Evolutionary conservation across 2,329 filamentous ascomycete species (phyloP).

Genomic region (Didymellaceae sp.): DNA sequence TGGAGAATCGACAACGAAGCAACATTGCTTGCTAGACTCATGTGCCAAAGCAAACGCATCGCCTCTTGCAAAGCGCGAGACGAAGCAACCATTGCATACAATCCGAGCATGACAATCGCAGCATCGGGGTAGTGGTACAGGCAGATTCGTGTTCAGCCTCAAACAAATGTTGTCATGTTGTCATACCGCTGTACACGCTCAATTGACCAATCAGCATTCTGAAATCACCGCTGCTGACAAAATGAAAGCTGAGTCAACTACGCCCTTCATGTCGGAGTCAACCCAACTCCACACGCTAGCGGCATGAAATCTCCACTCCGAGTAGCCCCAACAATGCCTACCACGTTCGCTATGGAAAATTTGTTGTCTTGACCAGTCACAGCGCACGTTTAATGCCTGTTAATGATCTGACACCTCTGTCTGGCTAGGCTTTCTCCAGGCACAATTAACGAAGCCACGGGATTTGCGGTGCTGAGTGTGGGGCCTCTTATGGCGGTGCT

Average conservation of each 20-base stretch:
- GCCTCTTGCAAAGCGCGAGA: too few relatives aligned
- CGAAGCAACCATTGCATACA: too few relatives aligned
- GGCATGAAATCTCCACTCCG: slow-evolving; percentile 6
- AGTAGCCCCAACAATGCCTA: neutral
- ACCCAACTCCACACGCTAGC: slow-evolving; percentile 5
- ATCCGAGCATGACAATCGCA: too few relatives aligned
- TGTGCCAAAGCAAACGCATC: too few relatives aligned
- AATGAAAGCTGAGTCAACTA: slow-evolving; percentile 8
- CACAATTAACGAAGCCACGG: slow-evolving; percentile 1
- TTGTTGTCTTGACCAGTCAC: slow-evolving; percentile 1
- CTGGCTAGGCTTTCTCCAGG: slow-evolving; percentile 1
- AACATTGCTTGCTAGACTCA: too few relatives aligned
- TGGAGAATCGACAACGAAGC: too few relatives aligned
- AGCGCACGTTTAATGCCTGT: neutral
- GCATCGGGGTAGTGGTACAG: too few relatives aligned
- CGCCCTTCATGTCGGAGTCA: slow-evolving; percentile 12
- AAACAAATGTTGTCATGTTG: neutral
- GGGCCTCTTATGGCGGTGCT: neutral
- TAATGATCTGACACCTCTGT: neutral
- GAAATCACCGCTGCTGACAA: neutral
- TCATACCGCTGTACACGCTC: neutral
- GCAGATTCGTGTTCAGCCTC: too few relatives aligned
- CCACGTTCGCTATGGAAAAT: neutral
- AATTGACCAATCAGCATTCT: neutral
- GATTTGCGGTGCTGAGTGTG: neutral